A percentile compares a stretch with the other conserved stretches of the same genome.
Conservation (phyloP, 371 early-diverging fungal genomes). For the Actinomortierella wolfii region DNA sequence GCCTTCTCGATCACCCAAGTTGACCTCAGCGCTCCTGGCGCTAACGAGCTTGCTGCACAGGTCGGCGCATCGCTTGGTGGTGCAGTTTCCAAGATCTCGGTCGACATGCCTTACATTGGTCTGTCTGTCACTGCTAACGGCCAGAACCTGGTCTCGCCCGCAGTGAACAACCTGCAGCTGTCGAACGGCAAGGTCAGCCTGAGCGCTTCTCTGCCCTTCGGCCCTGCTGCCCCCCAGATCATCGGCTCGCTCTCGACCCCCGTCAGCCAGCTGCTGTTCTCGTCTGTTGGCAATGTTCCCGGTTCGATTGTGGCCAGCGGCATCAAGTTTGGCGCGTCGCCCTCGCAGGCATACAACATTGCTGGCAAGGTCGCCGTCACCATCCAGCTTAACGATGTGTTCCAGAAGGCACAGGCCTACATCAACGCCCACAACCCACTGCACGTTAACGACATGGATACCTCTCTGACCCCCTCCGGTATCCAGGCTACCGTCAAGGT, state of each 20-base stretch:
- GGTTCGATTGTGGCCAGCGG: slow-evolving; percentile 32
- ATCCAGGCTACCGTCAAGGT: slow-evolving; percentile 31
- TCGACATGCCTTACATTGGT: slow-evolving; percentile 41
- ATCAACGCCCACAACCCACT: slow-evolving; percentile 44
- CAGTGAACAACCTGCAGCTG: slow-evolving; percentile 44
- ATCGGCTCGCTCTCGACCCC: slow-evolving; percentile 32
- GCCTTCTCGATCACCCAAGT: slow-evolving; percentile 27
- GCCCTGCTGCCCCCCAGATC: slow-evolving; percentile 23
- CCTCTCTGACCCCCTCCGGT: slow-evolving; percentile 36
- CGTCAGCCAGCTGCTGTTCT: slow-evolving; percentile 32
- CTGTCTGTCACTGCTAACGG: slow-evolving; percentile 27
- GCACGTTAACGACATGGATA: slow-evolving; percentile 33
- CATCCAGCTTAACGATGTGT: slow-evolving; percentile 27
- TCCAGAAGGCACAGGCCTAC: slow-evolving; percentile 41
- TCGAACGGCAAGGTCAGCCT: slow-evolving; percentile 40
- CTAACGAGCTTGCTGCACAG: slow-evolving; percentile 28
- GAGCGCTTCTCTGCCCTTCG: slow-evolving; percentile 34
- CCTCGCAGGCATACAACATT: slow-evolving; percentile 40
- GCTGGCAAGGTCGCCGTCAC: slow-evolving; percentile 36
- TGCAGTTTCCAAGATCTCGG: slow-evolving; percentile 45
- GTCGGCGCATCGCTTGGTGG: slow-evolving; percentile 39
- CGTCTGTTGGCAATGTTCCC: slow-evolving; percentile 26
- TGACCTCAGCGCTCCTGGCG: slow-evolving; percentile 38
- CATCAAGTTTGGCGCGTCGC: slow-evolving; percentile 36
- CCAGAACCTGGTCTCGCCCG: slow-evolving; percentile 25